Evolutionary conservation across 2,329 filamentous ascomycete genomes (phyloP).

Genomic region (Chalaropsis thielavioides): DNA sequence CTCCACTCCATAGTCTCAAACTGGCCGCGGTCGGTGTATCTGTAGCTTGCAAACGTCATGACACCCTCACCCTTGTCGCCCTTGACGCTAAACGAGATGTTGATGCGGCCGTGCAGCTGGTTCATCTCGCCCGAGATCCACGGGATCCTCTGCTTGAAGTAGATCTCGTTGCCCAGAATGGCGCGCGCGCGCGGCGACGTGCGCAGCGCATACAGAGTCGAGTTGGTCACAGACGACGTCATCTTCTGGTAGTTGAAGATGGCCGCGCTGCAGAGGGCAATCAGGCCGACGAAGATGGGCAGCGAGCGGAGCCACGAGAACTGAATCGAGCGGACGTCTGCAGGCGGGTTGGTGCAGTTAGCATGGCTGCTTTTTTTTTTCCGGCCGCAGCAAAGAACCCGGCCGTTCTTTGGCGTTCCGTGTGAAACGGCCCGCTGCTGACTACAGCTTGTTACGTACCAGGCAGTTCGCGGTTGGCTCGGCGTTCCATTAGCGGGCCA

Average conservation of each 20-base stretch:
- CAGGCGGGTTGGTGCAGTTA: conserved; percentile 5
- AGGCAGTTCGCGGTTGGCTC: conserved; percentile 51
- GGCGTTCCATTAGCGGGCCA: conserved; percentile 49
- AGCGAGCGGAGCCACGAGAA: conserved; percentile 58
- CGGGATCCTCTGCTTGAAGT: conserved; percentile 63
- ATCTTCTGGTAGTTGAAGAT: conserved; percentile 99
- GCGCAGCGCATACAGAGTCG: conserved; percentile 81
- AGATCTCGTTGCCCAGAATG: conserved; percentile 73
- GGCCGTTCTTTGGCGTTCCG: neutral
- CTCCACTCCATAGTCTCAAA: conserved; percentile 91
- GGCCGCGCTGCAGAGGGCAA: conserved; percentile 57
- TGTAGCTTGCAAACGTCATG: conserved; percentile 68
- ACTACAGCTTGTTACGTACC: conserved; percentile 28
- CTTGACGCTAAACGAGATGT: conserved; percentile 76
- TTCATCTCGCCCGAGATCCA: conserved; percentile 84
- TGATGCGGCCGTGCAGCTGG: conserved; percentile 78
- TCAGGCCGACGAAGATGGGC: conserved; percentile 62
- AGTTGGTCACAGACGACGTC: conserved; percentile 71
- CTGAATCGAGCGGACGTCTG: conserved; percentile 30
- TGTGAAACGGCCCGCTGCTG: neutral
- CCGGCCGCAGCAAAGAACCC: neutral
- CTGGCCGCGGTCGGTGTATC: conserved; percentile 44
- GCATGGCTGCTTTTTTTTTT: neutral
- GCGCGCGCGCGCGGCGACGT: conserved; percentile 62
- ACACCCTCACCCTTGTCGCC: conserved; percentile 55